Conservation (phyloP, 83 land plant genomes). For the Larix sibirica region DNA sequence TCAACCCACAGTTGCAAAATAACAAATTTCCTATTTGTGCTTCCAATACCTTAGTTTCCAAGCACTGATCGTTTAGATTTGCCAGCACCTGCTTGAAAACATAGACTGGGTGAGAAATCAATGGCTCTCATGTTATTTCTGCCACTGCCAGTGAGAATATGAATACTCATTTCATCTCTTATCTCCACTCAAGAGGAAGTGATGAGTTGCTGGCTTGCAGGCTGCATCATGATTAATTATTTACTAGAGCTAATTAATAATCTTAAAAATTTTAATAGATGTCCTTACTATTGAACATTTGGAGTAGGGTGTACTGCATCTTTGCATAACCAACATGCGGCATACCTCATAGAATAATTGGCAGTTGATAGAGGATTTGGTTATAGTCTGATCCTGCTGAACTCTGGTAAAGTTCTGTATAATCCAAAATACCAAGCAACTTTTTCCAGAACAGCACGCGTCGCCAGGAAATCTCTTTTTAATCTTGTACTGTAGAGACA, state of each 20-base stretch:
- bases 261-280: too few relatives aligned
- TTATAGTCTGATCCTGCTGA: background rate
- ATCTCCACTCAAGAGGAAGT: background rate
- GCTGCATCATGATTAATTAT: background rate
- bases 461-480: constrained; percentile 14
- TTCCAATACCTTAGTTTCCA: background rate
- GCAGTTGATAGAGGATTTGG: too few relatives aligned
- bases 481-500: constrained; percentile 5
- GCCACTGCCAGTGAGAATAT: background rate
- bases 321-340: too few relatives aligned
- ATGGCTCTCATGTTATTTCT: background rate
- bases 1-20: background rate
- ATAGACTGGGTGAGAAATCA: background rate
- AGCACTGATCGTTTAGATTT: background rate
- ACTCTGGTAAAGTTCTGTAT: background rate
- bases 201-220: background rate
- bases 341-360: too few relatives aligned
- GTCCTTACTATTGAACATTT: too few relatives aligned
- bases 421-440: constrained; percentile 8
- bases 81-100: background rate
- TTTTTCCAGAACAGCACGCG: constrained; percentile 5
- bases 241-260: too few relatives aligned
- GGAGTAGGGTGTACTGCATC: too few relatives aligned
- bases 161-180: background rate
- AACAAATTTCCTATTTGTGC: background rate